Percentiles rank a stretch among this genome's conserved stretches.
Conservation (phyloP, 2,329 filamentous ascomycete species). For the Epicoccum sorghinum region DNA sequence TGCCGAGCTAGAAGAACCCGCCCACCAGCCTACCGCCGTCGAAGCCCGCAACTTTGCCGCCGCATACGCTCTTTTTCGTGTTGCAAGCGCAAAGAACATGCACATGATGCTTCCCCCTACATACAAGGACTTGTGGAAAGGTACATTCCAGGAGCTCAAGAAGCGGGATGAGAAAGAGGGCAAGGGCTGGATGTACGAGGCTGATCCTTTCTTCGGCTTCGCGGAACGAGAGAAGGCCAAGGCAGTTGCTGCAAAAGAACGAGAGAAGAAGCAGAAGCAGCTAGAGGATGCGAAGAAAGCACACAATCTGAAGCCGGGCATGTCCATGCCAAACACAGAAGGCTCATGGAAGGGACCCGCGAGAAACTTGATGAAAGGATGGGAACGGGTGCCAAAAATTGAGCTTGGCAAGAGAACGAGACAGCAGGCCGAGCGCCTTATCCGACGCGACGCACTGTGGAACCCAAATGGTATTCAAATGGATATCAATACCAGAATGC, state of each 20-base stretch:
- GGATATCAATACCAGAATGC: slow-evolving; percentile 60
- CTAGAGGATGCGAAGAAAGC: slow-evolving; percentile 67
- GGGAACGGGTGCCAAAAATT: slow-evolving; percentile 85
- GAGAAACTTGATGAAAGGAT: slow-evolving; percentile 68
- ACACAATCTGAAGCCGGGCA: slow-evolving; percentile 54
- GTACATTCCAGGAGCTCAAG: slow-evolving; percentile 82
- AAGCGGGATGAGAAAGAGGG: slow-evolving; percentile 77
- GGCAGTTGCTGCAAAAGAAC: slow-evolving; percentile 77
- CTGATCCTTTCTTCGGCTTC: slow-evolving; percentile 85
- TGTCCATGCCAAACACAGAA: slow-evolving; percentile 35
- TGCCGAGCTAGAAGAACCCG: slow-evolving; percentile 74
- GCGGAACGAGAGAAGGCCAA: slow-evolving; percentile 81
- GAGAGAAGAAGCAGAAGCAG: slow-evolving; percentile 65
- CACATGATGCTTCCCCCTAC: slow-evolving; percentile 92
- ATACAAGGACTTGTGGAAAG: slow-evolving; percentile 89
- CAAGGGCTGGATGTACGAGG: slow-evolving; percentile 88
- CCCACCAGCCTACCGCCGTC: slow-evolving; percentile 76
- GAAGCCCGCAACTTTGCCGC: slow-evolving; percentile 95
- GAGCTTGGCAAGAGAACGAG: slow-evolving; percentile 88
- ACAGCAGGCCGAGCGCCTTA: slow-evolving; percentile 76
- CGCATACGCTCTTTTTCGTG: slow-evolving; percentile 86
- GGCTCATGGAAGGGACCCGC: slow-evolving; percentile 37
- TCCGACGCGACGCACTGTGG: slow-evolving; percentile 82
- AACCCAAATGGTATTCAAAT: slow-evolving; percentile 79
- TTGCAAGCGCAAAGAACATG: slow-evolving; percentile 94